These are phyloP conservation scores for Amoebophrya sp. DNA, from an alignment of 169 alveolate genomes.

Conservation along the genomic window DNA sequence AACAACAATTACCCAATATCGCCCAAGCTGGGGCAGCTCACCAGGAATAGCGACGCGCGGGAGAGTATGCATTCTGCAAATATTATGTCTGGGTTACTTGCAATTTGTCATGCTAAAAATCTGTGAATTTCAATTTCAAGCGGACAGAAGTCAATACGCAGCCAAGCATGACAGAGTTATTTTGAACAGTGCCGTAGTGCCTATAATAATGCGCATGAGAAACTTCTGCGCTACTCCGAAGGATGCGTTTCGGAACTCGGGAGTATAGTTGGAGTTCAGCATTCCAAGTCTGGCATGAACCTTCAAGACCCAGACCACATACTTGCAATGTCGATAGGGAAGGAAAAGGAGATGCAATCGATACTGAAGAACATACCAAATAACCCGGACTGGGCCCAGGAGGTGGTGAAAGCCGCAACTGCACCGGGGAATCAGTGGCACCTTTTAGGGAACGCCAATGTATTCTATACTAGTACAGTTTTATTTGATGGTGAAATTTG, in stretches of 20 bases:
- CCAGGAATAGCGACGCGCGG: neutral
- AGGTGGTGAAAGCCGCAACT: neutral
- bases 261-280: too few relatives aligned
- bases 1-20: too few relatives aligned
- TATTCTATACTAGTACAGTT: neutral
- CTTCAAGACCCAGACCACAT: neutral
- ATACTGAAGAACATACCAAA: neutral
- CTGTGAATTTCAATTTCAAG: too few relatives aligned
- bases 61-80: neutral
- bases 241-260: neutral
- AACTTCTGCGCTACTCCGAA: neutral
- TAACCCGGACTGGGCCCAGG: conserved; percentile 15
- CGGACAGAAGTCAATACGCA: too few relatives aligned
- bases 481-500: neutral
- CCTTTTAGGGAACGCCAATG: neutral
- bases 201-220: neutral
- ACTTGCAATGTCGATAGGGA: neutral
- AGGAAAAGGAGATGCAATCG: neutral
- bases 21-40: too few relatives aligned
- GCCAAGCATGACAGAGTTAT: too few relatives aligned
- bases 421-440: neutral
- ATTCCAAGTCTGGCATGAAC: neutral
- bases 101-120: too few relatives aligned
- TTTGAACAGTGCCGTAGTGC: neutral
- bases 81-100: neutral